phyloP scores from a whole-genome alignment of 495 filamentous ascomycete species.

The Penicillium canescens region DNA sequence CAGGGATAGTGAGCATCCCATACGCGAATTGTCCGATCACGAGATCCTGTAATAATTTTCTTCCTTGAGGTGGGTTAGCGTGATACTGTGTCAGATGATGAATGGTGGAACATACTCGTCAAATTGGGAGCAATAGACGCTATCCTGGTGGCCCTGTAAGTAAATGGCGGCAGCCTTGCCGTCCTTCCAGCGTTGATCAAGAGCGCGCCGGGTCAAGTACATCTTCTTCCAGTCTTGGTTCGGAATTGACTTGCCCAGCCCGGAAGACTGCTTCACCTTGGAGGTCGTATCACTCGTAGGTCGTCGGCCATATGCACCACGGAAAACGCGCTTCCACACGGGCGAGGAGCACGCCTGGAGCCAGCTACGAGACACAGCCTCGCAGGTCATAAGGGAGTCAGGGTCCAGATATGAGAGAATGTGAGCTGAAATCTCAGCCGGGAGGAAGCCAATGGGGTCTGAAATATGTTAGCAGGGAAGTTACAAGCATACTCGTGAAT shows the following conservation, averaged over 20 bases:
- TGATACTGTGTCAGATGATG: background rate
- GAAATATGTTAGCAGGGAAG: conserved; percentile 20
- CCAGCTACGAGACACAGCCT: conserved; percentile 68
- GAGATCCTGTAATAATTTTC: conserved; percentile 95
- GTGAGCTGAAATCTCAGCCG: conserved; percentile 69
- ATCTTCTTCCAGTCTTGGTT: conserved; percentile 83
- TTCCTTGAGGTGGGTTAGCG: conserved; percentile 46
- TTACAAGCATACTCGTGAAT: conserved; percentile 4
- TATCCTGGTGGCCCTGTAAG: conserved; percentile 88
- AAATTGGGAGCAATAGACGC: conserved; percentile 96
- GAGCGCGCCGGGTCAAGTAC: conserved; percentile 69
- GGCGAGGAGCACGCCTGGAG: conserved; percentile 59
- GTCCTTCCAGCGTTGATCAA: conserved; percentile 77
- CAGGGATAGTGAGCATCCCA: conserved; percentile 87
- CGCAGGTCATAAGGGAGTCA: conserved; percentile 58
- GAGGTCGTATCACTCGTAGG: conserved; percentile 44
- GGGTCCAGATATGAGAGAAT: conserved; percentile 74
- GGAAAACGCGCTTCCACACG: conserved; percentile 79
- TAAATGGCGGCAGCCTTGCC: conserved; percentile 80
- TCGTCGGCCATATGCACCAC: conserved; percentile 56
- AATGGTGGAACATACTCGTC: conserved; percentile 69
- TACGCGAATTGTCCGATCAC: conserved; percentile 90
- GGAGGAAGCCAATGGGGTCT: conserved; percentile 70
- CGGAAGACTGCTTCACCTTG: conserved; percentile 42
- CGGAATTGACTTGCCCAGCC: conserved; percentile 49